Conservation (phyloP, 768 basidiomycete species). For the Podaxis mareebaensis region DNA sequence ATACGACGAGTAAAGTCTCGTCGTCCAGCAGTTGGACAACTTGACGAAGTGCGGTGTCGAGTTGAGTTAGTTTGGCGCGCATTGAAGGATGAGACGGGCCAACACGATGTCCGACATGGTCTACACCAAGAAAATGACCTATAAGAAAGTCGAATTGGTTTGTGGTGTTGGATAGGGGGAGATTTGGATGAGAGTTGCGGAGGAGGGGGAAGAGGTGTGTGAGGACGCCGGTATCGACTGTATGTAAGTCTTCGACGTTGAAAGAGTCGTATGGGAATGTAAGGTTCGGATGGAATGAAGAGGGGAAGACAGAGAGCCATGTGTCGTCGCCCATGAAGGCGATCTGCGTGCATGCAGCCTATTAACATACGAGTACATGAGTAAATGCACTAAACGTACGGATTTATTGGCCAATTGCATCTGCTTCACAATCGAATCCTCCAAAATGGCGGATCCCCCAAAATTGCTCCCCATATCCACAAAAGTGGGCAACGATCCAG, state of each 20-base stretch:
- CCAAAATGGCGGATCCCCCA: slow-evolving; percentile 79
- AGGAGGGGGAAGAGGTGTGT: slow-evolving; percentile 81
- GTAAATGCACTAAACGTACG: slow-evolving; percentile 34
- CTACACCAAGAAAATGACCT: slow-evolving; percentile 93
- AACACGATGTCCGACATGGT: slow-evolving; percentile 94
- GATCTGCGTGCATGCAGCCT: slow-evolving; percentile 40
- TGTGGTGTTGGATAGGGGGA: neutral
- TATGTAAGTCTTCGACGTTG: slow-evolving; percentile 97
- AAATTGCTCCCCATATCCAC: slow-evolving; percentile 94
- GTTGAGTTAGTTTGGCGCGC: slow-evolving; percentile 82
- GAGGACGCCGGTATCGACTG: slow-evolving; percentile 91
- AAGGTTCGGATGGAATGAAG: slow-evolving; percentile 69
- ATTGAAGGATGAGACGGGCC: slow-evolving; percentile 88
- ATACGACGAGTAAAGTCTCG: slow-evolving; percentile 87
- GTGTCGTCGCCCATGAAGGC: slow-evolving; percentile 98
- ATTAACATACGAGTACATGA: neutral
- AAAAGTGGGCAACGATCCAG: slow-evolving; percentile 94
- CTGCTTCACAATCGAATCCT: slow-evolving; percentile 88
- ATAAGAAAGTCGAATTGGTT: slow-evolving; percentile 82
- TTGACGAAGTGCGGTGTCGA: slow-evolving; percentile 74
- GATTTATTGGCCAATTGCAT: slow-evolving; percentile 57
- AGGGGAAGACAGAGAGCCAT: slow-evolving; percentile 89
- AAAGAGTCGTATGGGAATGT: slow-evolving; percentile 92
- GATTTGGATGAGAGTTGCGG: slow-evolving; percentile 28
- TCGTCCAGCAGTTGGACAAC: slow-evolving; percentile 77